Base-by-base conservation (phyloP, 306 rosid species). In the Vicia sativa region DNA sequence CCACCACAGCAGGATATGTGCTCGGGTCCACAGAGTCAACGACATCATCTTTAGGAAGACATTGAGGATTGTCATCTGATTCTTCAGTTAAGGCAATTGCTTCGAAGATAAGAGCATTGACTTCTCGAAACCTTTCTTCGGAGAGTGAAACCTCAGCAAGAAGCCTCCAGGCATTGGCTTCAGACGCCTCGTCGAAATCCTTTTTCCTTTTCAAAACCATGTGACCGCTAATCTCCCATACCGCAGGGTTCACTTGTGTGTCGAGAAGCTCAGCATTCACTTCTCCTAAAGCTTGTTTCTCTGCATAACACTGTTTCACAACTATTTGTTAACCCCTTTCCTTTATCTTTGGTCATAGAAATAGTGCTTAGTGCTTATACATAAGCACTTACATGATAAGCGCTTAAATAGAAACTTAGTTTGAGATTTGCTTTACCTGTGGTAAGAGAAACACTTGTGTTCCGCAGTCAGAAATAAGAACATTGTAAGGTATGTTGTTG, bases 231-330 rank as follows among this genome's bases (percentile, higher is more conserved):
- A 89, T 89, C 72, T 92, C 97, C 97, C 97, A 91, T 69, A 89
- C 97, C 3, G 97, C 97, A n/a, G 97, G 97, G 65, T 91, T 91
- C 77, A 92, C 97, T 85, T 92, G 97, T 14, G 97, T 92, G 79
- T 92, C 97, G 49, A 92, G 88, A 43, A 92, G 81, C 83, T 92
- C 97, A 18, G 89, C 81, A 28, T 82, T 76, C 80, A 92, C 97
- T 81, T 92, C 96, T 69, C 95, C 97, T 4, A 92, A 96, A 35
- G 97, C 96, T 84, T 92, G 97, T 76, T 92, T 92, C 87, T 92
- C 97, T 46, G 97, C 96, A 77, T 87, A 92, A 72, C 97, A 92
- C 97, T 92, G 90, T 67, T 42, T 18, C 29, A 59, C n/a, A 59
- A 44, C 21, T 50, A 19, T 26, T 66, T 53, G 74, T 60, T 34